Conservation (phyloP, 2,329 filamentous ascomycete genomes). For the Alternaria novae-zelandiae region DNA sequence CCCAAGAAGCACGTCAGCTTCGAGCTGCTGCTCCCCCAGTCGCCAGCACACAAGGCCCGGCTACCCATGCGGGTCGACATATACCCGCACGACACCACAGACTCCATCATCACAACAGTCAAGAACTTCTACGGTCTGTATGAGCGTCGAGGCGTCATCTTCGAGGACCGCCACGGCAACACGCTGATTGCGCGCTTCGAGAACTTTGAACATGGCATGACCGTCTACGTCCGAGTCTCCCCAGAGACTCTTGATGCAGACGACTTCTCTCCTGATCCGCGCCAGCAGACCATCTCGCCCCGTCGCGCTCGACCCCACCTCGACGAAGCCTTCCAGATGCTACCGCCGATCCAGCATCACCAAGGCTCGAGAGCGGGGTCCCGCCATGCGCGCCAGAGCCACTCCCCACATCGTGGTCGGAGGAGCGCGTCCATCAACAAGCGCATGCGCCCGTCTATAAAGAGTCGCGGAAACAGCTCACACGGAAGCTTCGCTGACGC, state of each 20-base stretch:
- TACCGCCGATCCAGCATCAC: constrained; percentile 65
- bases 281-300: constrained; percentile 55
- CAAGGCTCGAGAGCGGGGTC: constrained; percentile 73
- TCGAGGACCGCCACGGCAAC: constrained; percentile 87
- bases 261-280: constrained; percentile 57
- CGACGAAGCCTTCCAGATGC: constrained; percentile 70
- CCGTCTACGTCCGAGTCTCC: constrained; percentile 88
- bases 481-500: constrained; percentile 66
- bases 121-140: constrained; percentile 99
- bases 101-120: constrained; percentile 96
- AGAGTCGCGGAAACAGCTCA: constrained; percentile 69
- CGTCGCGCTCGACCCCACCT: constrained; percentile 64
- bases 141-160: constrained; percentile 83
- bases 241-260: constrained; percentile 59
- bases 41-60: constrained; percentile 72
- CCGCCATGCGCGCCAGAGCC: constrained; percentile 74
- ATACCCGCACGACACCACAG: constrained; percentile 92
- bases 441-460: constrained; percentile 70
- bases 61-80: constrained; percentile 89
- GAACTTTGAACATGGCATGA: constrained; percentile 92
- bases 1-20: constrained; percentile 76
- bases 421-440: constrained; percentile 81
- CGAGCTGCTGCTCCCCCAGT: constrained; percentile 73
- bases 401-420: constrained; percentile 75
- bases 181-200: constrained; percentile 95